phyloP scores from a whole-genome alignment of 116 monocot species.

The Zostera marina region DNA sequence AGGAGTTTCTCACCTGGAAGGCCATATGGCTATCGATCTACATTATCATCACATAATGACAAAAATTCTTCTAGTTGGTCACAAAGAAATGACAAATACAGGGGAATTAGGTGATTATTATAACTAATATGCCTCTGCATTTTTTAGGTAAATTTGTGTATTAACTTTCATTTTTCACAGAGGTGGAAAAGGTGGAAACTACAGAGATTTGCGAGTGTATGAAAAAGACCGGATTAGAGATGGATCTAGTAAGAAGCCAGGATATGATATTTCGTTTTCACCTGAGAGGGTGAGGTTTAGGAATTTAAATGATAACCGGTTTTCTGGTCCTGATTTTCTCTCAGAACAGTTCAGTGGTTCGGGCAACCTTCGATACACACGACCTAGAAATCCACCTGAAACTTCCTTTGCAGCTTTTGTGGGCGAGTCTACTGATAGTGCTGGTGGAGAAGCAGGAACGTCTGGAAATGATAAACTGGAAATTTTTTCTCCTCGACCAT shows the following conservation, averaged over 20 bases:
- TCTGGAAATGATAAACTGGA: no score
- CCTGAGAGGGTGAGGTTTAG: neutral
- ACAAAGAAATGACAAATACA: neutral
- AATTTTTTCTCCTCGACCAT: no score
- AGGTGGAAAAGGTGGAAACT: neutral
- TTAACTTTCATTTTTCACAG: neutral
- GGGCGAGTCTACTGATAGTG: neutral
- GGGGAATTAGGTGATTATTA: neutral
- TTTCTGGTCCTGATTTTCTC: neutral
- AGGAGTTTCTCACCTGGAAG: neutral
- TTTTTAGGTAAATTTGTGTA: neutral
- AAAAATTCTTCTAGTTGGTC: neutral
- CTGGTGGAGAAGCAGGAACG: no score
- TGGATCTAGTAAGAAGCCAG: neutral
- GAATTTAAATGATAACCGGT: neutral
- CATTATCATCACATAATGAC: constrained; percentile 6
- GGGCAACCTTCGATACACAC: neutral
- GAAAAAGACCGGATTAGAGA: constrained; percentile 1
- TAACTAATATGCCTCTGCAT: neutral
- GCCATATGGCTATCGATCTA: neutral
- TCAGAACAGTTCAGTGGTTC: neutral
- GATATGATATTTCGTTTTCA: neutral
- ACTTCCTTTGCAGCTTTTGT: neutral
- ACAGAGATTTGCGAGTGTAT: neutral
- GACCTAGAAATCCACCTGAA: constrained; percentile 3